Evolutionary conservation across 352 stramenopile genomes (phyloP).

Genomic region (Phytophthora lateralis): DNA sequence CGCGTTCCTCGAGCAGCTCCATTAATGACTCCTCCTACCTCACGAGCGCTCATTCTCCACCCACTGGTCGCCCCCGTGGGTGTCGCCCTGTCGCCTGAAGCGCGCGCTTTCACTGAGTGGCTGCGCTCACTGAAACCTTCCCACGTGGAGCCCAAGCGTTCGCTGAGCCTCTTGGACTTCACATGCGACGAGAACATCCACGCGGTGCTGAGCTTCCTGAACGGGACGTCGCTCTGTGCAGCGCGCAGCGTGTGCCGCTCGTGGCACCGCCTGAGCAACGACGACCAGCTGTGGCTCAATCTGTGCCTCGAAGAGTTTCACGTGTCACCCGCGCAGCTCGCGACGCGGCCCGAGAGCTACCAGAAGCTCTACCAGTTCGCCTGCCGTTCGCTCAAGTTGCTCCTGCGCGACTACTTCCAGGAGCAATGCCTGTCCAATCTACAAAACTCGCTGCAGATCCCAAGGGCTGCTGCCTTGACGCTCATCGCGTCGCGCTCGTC

Average conservation of each 20-base stretch:
- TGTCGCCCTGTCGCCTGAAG: constrained; percentile 35
- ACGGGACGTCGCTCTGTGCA: constrained; percentile 67
- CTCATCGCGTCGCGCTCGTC: constrained; percentile 48
- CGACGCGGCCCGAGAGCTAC: constrained; percentile 61
- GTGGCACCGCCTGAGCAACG: constrained; percentile 51
- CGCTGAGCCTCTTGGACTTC: constrained; percentile 62
- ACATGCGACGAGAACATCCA: constrained; percentile 79
- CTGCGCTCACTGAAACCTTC: constrained; percentile 35
- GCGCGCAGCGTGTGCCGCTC: constrained; percentile 65
- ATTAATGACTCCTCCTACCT: constrained; percentile 24
- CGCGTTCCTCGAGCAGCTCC: constrained; percentile 5
- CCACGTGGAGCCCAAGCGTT: constrained; percentile 15
- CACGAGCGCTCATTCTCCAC: constrained; percentile 68
- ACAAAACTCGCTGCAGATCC: constrained; percentile 74
- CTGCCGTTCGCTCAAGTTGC: constrained; percentile 65
- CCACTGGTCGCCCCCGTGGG: constrained; percentile 54
- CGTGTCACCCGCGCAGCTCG: constrained; percentile 76
- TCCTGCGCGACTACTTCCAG: constrained; percentile 82
- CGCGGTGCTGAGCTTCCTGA: constrained; percentile 68
- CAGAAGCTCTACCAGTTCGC: constrained; percentile 80
- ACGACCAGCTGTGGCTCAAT: constrained; percentile 71
- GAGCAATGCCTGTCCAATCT: constrained; percentile 78
- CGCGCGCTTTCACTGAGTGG: constrained; percentile 44
- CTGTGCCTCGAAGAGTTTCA: constrained; percentile 74
- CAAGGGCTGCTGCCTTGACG: constrained; percentile 59